Conservation (phyloP, 2,329 filamentous ascomycete genomes). For the Fusarium incarnatum region DNA sequence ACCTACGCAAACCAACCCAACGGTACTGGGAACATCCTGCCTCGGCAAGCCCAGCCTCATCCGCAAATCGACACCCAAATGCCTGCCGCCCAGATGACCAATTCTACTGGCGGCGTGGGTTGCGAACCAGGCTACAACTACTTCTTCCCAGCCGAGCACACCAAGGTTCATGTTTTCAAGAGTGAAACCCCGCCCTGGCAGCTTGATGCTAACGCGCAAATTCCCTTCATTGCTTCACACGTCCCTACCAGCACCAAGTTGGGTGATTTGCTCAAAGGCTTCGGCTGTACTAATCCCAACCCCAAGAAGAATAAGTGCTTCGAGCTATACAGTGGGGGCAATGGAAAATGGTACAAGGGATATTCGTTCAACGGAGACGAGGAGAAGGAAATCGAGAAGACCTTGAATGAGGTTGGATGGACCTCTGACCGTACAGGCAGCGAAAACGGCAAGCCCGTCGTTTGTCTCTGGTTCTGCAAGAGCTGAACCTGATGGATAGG, state of each 20-base stretch:
- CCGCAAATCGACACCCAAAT: constrained; percentile 59
- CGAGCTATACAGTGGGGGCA: constrained; percentile 66
- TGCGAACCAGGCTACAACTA: constrained; percentile 73
- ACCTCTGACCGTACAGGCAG: constrained; percentile 62
- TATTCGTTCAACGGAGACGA: constrained; percentile 63
- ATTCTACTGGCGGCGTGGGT: constrained; percentile 67
- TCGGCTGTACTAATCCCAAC: constrained; percentile 65
- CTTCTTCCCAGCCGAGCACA: constrained; percentile 68
- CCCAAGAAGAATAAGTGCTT: constrained; percentile 67
- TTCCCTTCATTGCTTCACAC: constrained; percentile 62
- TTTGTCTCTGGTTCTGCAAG: constrained; percentile 71
- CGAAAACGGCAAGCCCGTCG: constrained; percentile 62
- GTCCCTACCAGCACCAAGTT: constrained; percentile 66
- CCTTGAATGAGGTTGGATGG: constrained; percentile 70
- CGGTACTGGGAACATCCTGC: constrained; percentile 51
- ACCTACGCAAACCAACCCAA: constrained; percentile 54
- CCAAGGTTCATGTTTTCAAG: constrained; percentile 69
- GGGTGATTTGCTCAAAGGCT: constrained; percentile 67
- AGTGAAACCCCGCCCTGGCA: constrained; percentile 65
- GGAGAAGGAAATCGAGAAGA: constrained; percentile 59
- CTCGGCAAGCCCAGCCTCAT: constrained; percentile 56
- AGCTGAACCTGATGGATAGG: constrained; percentile 48
- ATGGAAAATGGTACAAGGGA: constrained; percentile 70
- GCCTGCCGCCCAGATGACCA: constrained; percentile 66
- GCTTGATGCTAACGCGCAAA: constrained; percentile 54